A percentile compares a stretch with the other conserved stretches of the same genome.
Evolutionary conservation across 352 stramenopile genomes (phyloP).

Genomic region (Pythium diclinum): DNA sequence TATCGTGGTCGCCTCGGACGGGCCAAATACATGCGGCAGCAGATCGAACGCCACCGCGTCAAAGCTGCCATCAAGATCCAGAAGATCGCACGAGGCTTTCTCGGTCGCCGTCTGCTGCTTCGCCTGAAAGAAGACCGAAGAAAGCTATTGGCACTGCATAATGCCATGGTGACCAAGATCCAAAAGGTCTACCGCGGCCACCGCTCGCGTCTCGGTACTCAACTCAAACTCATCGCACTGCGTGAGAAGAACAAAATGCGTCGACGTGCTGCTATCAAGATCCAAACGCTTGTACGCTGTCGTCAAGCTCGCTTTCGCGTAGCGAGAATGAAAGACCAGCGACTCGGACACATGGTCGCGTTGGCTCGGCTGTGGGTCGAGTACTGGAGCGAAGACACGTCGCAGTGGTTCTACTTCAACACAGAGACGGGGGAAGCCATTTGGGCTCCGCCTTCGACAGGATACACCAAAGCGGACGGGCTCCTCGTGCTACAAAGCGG

Average conservation of each 20-base stretch:
- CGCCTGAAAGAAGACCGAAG: constrained; percentile 34
- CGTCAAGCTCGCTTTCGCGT: constrained; percentile 46
- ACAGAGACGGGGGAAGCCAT: constrained; percentile 66
- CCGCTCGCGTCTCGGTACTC: constrained; percentile 61
- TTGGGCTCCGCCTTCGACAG: constrained; percentile 61
- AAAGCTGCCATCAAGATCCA: constrained; percentile 58
- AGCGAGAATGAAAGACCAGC: constrained; percentile 30
- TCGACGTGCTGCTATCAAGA: constrained; percentile 54
- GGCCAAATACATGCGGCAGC: constrained; percentile 54
- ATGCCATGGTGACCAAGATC: constrained; percentile 49
- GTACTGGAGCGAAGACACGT: constrained; percentile 74
- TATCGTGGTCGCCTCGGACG: constrained; percentile 68
- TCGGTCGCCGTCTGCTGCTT: constrained; percentile 33
- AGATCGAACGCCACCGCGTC: constrained; percentile 49
- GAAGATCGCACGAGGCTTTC: constrained; percentile 37
- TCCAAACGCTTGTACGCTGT: constrained; percentile 55
- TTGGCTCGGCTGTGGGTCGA: constrained; percentile 59
- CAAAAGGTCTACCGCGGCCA: constrained; percentile 74
- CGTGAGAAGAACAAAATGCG: constrained; percentile 55
- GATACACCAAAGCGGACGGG: constrained; percentile 70
- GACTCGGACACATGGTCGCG: constrained; percentile 37
- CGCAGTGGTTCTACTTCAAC: constrained; percentile 81
- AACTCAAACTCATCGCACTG: constrained; percentile 62
- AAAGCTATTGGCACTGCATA: constrained; percentile 31
- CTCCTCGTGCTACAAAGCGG: constrained; percentile 69